phyloP scores from a whole-genome alignment of 1,284 basidiomycete genomes.

The Gymnopus androsaceus region DNA sequence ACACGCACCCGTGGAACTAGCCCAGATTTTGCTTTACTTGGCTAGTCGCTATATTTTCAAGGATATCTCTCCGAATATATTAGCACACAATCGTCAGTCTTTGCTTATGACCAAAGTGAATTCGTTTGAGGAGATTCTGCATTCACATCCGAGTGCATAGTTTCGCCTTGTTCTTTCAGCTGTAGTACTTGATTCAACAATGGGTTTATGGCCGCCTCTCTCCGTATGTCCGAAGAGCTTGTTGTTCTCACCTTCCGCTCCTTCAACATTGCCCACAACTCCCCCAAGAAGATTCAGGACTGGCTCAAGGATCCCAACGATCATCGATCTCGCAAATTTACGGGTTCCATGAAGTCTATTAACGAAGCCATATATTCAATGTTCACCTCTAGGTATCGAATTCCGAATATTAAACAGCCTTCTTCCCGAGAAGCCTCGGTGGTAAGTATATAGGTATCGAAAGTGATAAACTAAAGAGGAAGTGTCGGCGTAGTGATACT shows the following conservation, averaged over 20 bases:
- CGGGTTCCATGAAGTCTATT: background rate
- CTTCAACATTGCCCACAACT: background rate
- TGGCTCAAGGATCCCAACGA: background rate
- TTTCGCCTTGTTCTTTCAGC: no score
- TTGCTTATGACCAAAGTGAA: no score
- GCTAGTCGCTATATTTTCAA: no score
- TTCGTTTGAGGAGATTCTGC: no score
- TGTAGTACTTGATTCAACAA: background rate
- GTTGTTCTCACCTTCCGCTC: no score
- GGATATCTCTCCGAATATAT: no score
- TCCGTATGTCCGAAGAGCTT: background rate
- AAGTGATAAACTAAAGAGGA: conserved; percentile 37
- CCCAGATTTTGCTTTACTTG: no score
- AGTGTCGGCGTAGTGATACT: conserved; percentile 37
- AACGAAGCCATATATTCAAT: conserved; percentile 17
- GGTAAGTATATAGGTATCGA: conserved; percentile 26
- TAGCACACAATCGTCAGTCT: no score
- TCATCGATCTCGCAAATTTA: background rate
- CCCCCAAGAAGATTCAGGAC: conserved; percentile 2
- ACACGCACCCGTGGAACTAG: no score
- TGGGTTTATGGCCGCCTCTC: background rate
- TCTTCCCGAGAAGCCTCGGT: background rate
- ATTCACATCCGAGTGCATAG: no score
- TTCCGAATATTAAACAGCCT: no score
- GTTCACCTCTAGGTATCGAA: conserved; percentile 15